Base-by-base conservation (phyloP, 2,329 filamentous ascomycete genomes). In the Epicoccum sorghinum region DNA sequence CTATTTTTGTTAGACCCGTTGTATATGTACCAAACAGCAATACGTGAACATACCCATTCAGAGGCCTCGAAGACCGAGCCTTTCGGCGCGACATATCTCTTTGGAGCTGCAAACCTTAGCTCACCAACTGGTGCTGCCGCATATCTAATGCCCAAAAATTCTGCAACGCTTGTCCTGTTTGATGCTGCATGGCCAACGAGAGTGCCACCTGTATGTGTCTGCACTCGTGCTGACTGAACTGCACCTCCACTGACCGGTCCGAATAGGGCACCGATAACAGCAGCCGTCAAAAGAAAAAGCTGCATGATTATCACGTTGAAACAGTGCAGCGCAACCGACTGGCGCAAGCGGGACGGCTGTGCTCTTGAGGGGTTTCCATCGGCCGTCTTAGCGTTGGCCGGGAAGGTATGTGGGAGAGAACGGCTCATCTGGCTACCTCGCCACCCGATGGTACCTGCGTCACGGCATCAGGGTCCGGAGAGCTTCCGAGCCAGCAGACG, bases 131-230 rank as follows among this genome's bases (percentile, higher is more conserved):
- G 72, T 13, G 72, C 63, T 53, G 69, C 59, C 1, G 70, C 74
- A 47, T 72, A 77, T 8, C 66, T 68, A 32, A 75, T 71, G 14
- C 72, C 73, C 14, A 76, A 51, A 35, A 73, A 76, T 29, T 76
- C 70, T 9, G 60, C 57, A 7, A 72, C 68, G 29, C 39, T 47
- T 3, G 48, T 60, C 27, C 51, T 59, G 44, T 66, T 67, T 3
- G 59, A 56, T 4, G 71, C 67, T 39, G 47, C 42, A 40, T 75
- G 72, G 9, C 73, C 73, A 36, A 69, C 56, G 30, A 75, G 62
- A 1, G 52, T 58, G 10, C 73, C 73, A 53, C 67, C 73, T 18
- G 63, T 67, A 7, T 22, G 46, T 23, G 72, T 73, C 24, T 60
- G 56, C 13, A 69, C 66, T 13, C 29, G 24, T 18, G 47, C 10